Percentiles rank a stretch among this genome's conserved stretches.
Conservation (phyloP, 140 eudicot species). For the Cichorium intybus region DNA sequence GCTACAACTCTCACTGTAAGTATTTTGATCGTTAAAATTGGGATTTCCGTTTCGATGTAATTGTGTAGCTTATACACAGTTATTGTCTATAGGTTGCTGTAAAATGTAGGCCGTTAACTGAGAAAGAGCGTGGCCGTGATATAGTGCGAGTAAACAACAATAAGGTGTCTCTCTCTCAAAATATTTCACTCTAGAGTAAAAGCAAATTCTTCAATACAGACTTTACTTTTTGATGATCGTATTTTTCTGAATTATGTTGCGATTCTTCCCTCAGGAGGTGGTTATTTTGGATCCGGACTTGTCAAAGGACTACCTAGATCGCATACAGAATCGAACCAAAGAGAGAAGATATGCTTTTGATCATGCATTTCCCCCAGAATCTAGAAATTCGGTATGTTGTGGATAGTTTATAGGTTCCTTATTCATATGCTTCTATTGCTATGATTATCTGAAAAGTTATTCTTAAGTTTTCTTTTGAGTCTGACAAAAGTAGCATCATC, state of each 20-base stretch:
- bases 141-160: constrained; percentile 66
- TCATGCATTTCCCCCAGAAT: constrained; percentile 61
- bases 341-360: constrained; percentile 81
- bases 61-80: constrained; percentile 5
- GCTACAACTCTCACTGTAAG: constrained; percentile 83
- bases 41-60: background rate
- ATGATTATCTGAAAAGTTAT: constrained; percentile 2
- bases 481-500: background rate
- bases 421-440: constrained; percentile 14
- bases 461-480: background rate
- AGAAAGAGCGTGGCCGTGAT: constrained; percentile 68
- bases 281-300: constrained; percentile 85
- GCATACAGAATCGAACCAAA: constrained; percentile 77
- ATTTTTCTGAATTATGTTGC: constrained; percentile 5
- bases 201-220: background rate
- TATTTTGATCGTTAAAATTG: background rate
- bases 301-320: constrained; percentile 85
- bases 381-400: constrained; percentile 54
- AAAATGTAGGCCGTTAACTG: constrained; percentile 75
- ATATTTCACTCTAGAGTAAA: background rate
- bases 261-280: constrained; percentile 55
- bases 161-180: constrained; percentile 41
- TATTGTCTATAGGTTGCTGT: constrained; percentile 69
- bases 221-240: background rate
- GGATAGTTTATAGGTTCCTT: background rate